phyloP scores from a whole-genome alignment of 1,284 basidiomycete genomes.

The Pseudomicrostroma phylloplanum region DNA sequence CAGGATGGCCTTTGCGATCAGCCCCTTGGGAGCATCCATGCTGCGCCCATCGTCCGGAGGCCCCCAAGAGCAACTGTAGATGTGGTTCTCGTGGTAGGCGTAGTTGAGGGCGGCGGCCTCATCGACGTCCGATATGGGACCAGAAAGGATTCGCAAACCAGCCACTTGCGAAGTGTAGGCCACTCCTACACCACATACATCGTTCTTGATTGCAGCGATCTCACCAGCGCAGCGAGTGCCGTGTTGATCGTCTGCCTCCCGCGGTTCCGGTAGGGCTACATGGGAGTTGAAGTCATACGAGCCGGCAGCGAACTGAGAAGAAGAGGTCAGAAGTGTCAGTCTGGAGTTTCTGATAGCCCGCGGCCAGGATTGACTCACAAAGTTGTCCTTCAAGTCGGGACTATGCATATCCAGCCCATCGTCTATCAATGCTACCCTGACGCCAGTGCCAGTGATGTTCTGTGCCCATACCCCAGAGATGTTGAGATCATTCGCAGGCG shows the following conservation, averaged over 20 bases:
- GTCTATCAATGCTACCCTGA: conserved; percentile 85
- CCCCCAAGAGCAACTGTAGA: conserved; percentile 96
- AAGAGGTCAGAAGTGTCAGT: conserved; percentile 1
- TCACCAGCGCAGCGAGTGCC: conserved; percentile 98
- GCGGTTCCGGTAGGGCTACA: conserved; percentile 74
- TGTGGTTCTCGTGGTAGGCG: conserved; percentile 82
- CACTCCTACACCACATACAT: conserved; percentile 89
- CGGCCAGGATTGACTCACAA: conserved; percentile 59
- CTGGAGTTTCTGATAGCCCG: neutral
- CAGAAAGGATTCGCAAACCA: conserved; percentile 89
- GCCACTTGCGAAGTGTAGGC: conserved; percentile 86
- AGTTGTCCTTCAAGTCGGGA: conserved; percentile 80
- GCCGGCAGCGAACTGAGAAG: conserved; percentile 68
- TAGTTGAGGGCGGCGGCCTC: conserved; percentile 93
- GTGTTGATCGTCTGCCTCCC: conserved; percentile 86
- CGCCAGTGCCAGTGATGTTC: conserved; percentile 76
- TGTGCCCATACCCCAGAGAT: conserved; percentile 75
- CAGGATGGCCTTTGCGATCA: conserved; percentile 89
- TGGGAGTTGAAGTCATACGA: conserved; percentile 98
- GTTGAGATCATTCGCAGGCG: conserved; percentile 67
- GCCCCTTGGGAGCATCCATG: conserved; percentile 88
- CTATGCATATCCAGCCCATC: conserved; percentile 90
- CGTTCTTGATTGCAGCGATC: conserved; percentile 92
- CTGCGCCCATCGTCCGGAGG: conserved; percentile 89
- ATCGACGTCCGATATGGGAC: conserved; percentile 94